These are phyloP conservation scores for Sporobolomyces pararoseus DNA, from an alignment of 768 basidiomycete genomes.

Conservation along the genomic window DNA sequence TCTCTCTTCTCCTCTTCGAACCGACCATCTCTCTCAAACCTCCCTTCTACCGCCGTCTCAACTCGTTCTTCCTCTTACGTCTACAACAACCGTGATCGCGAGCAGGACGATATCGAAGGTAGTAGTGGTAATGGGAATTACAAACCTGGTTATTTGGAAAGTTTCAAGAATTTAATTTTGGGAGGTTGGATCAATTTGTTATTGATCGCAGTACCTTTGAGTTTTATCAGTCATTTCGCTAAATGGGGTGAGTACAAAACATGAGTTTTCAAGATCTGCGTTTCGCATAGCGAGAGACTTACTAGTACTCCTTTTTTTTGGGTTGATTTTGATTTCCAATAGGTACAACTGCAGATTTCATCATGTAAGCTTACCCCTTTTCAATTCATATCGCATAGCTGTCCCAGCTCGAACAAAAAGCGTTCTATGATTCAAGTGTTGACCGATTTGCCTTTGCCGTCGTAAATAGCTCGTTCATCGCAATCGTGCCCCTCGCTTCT, in stretches of 20 bases:
- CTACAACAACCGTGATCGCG: not conserved
- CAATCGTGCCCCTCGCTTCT: slow-evolving; percentile 83
- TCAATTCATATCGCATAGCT: not conserved
- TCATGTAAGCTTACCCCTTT: slow-evolving; percentile 19
- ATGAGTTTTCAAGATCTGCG: too few species aligned
- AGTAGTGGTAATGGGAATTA: not conserved
- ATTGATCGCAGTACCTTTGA: slow-evolving; percentile 74
- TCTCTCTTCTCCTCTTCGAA: not conserved
- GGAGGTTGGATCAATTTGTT: slow-evolving; percentile 66
- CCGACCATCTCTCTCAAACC: not conserved
- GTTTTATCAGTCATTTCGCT: slow-evolving; percentile 61
- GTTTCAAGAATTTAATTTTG: slow-evolving; percentile 49
- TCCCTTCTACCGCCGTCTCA: not conserved
- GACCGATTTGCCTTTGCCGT: too few species aligned
- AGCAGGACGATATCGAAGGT: slow-evolving; percentile 1
- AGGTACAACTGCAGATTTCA: slow-evolving; percentile 44
- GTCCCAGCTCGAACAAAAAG: too few species aligned
- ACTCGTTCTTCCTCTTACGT: not conserved
- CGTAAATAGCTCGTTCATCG: slow-evolving; percentile 56
- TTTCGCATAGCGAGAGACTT: too few species aligned
- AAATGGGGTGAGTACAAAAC: slow-evolving; percentile 67
- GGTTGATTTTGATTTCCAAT: not conserved
- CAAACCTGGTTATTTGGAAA: slow-evolving; percentile 35
- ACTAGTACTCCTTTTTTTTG: too few species aligned
- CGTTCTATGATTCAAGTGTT: too few species aligned